Base-by-base conservation (phyloP, 805 yeast species). In the Candida argentea region DNA sequence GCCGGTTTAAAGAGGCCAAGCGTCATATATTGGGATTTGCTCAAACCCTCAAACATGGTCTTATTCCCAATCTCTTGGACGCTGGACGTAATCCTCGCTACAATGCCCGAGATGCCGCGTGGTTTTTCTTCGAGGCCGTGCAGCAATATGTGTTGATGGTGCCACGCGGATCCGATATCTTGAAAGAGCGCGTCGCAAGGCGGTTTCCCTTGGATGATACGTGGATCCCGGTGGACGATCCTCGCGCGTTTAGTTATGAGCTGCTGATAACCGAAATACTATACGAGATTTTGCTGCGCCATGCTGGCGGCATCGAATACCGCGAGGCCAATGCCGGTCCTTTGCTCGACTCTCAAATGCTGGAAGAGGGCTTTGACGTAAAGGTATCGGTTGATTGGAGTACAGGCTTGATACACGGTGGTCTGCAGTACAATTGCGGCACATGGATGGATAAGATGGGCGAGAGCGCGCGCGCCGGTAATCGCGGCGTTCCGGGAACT, bases 381-480 rank as follows among this genome's bases (percentile, higher is more conserved):
- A 69, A 72, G 37, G 69, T 87, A 2, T 44, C 56, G 33, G 85
- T 87, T 25, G 96, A 89, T 50, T 89, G 96, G 96, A 44, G 60
- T 0, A 86, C 82, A 8, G 98, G 98, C 1, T 57, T 91, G 17
- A 61, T 87, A 4, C 80, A 74, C 50, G 98, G 97, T 25, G 97
- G 98, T 2, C 82, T 83, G 27, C 94, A 82, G 52, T 73, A 57
- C 50, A 89, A 89, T 49, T 89, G 98, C 60, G 98, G 98, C 14
- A 91, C 98, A 0, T 89, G 98, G 98, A 89, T 87, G 95, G 98
- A 89, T 56, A 89, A 89, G 57, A 89, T 89, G 97, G 98, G 98
- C 15, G 97, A 91, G 57, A 82, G 94, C 45, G 74, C 54, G 20
- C 65, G 56, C 31, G 95, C 97, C 0, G 78, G 80, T 1, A 77